Evolutionary conservation across 2,329 filamentous ascomycete species (phyloP).

Genomic region (Epichloe gansuensis): DNA sequence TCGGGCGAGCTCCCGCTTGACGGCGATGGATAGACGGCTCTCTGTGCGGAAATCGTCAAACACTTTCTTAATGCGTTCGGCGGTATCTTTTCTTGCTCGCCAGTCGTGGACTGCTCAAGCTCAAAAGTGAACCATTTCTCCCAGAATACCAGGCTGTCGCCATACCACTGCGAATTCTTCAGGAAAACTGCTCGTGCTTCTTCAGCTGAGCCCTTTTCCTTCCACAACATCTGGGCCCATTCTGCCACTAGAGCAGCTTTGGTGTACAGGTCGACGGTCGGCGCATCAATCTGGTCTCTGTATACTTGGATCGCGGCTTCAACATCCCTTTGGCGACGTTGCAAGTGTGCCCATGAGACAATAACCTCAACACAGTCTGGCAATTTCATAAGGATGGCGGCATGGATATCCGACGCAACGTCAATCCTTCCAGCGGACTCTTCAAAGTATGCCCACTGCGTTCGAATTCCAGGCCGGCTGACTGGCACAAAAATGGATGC

Average conservation of each 20-base stretch:
- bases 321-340: conserved; percentile 70
- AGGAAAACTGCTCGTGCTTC: conserved; percentile 76
- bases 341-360: conserved; percentile 74
- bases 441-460: conserved; percentile 92
- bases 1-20: conserved; percentile 64
- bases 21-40: conserved; percentile 53
- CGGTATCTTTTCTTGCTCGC: conserved; percentile 52
- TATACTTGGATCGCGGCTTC: conserved; percentile 77
- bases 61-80: conserved; percentile 67
- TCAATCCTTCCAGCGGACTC: conserved; percentile 68
- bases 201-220: conserved; percentile 65
- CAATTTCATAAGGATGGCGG: conserved; percentile 61
- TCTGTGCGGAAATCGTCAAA: conserved; percentile 63
- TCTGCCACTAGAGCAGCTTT: conserved; percentile 82
- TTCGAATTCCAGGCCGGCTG: conserved; percentile 66
- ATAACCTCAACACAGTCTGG: conserved; percentile 82
- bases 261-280: conserved; percentile 59
- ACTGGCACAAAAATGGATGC: conserved; percentile 85
- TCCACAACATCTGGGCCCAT: conserved; percentile 81
- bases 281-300: conserved; percentile 66
- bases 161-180: conserved; percentile 72
- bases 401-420: conserved; percentile 74
- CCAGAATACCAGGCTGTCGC: conserved; percentile 84
- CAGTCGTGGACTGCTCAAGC: conserved; percentile 63
- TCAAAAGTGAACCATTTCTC: conserved; percentile 81